Conservation (phyloP, 2,329 filamentous ascomycete genomes). For the Cercospora beticola region DNA sequence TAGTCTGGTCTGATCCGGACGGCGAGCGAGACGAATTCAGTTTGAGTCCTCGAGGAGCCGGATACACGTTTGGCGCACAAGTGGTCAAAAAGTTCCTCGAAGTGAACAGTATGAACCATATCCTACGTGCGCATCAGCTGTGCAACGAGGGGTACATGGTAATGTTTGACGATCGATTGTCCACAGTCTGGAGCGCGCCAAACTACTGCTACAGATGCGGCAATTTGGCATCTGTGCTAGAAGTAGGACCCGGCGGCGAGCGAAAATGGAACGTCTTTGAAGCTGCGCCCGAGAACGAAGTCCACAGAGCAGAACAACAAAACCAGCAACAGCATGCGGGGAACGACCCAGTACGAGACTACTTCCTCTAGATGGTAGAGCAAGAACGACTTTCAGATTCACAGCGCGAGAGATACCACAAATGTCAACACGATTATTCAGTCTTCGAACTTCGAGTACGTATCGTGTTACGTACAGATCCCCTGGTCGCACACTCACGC, state of each 20-base stretch:
- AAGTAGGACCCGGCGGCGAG: conserved; percentile 90
- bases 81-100: conserved; percentile 98
- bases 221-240: conserved; percentile 94
- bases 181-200: conserved; percentile 96
- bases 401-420: neutral
- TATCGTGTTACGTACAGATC: neutral
- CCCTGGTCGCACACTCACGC: neutral
- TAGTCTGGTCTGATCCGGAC: conserved; percentile 98
- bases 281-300: conserved; percentile 91
- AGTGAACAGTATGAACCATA: conserved; percentile 97
- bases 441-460: conserved; percentile 6
- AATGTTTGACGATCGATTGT: conserved; percentile 88
- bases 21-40: conserved; percentile 97
- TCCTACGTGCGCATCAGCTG: conserved; percentile 93
- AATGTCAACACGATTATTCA: conserved; percentile 12
- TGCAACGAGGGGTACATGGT: conserved; percentile 98
- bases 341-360: conserved; percentile 68
- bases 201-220: conserved; percentile 74
- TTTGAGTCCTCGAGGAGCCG: conserved; percentile 85
- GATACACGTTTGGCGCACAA: conserved; percentile 96
- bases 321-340: conserved; percentile 62
- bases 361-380: conserved; percentile 58
- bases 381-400: neutral
- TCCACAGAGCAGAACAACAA: conserved; percentile 74
- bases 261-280: conserved; percentile 98